Conservation (phyloP, 768 basidiomycete genomes). For the Pisolithus microcarpus region DNA sequence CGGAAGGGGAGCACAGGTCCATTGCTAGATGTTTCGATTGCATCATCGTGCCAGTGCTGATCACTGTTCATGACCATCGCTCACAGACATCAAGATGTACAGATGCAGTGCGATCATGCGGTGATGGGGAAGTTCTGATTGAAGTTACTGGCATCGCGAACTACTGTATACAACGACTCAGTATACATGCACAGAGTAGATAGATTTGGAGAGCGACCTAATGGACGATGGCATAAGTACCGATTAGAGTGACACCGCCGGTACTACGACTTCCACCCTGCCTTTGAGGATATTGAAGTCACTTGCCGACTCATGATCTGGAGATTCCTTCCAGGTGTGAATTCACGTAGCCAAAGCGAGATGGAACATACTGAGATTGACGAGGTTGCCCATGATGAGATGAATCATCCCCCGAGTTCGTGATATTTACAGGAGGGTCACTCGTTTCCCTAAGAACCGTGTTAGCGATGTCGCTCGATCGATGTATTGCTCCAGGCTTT, state of each 20-base stretch:
- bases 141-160: background rate
- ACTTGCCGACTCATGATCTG: conserved; percentile 18
- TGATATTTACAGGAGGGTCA: too few species aligned
- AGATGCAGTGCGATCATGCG: background rate
- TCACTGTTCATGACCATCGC: background rate
- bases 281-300: conserved; percentile 27
- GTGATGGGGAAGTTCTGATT: conserved; percentile 23
- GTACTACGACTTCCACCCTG: conserved; percentile 18
- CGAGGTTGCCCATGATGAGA: conserved; percentile 17
- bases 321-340: conserved; percentile 1
- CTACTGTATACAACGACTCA: too few species aligned
- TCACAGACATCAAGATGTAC: background rate
- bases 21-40: background rate
- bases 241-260: conserved; percentile 18
- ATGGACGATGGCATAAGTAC: conserved; percentile 29
- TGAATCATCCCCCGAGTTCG: conserved; percentile 23
- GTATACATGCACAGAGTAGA: background rate
- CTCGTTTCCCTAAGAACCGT: too few species aligned
- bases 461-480: background rate
- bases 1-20: background rate
- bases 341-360: background rate
- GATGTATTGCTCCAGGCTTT: background rate
- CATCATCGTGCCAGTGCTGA: background rate
- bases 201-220: background rate
- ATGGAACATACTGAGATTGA: conserved; percentile 19